Conservation (phyloP, 805 yeast genomes). For the Yamadazyma tumulicola region DNA sequence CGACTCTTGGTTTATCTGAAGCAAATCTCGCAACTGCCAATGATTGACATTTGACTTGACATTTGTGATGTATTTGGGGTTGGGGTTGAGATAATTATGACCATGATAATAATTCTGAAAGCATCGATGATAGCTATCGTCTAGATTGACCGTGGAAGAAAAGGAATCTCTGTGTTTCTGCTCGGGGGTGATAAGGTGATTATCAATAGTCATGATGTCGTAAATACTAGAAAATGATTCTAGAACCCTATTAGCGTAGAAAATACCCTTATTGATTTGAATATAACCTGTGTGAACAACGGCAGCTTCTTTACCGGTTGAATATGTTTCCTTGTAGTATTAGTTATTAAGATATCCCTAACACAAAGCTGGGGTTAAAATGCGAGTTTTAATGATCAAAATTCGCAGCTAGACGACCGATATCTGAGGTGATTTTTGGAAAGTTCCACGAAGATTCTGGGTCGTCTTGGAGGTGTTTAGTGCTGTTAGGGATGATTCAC, state of each 20-base stretch:
- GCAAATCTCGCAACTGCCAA: conserved; percentile 82
- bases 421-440: no score
- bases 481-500: no score
- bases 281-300: no score
- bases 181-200: neutral
- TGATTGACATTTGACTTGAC: conserved; percentile 41
- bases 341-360: neutral
- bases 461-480: no score
- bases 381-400: no score
- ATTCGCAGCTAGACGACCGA: no score
- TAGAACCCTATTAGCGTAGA: no score
- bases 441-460: no score
- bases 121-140: conserved; percentile 18
- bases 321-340: no score
- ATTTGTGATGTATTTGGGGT: conserved; percentile 31
- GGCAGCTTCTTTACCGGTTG: no score
- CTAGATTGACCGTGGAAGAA: neutral
- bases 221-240: no score
- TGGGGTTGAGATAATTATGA: conserved; percentile 33
- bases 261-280: no score
- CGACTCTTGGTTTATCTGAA: conserved; percentile 44
- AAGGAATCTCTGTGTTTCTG: conserved; percentile 5
- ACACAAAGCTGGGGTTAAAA: conserved; percentile 6
- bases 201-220: conserved; percentile 16
- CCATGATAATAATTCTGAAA: conserved; percentile 44